Base-by-base conservation (phyloP, 2,329 filamentous ascomycete species). In the Cordyceps sp. region DNA sequence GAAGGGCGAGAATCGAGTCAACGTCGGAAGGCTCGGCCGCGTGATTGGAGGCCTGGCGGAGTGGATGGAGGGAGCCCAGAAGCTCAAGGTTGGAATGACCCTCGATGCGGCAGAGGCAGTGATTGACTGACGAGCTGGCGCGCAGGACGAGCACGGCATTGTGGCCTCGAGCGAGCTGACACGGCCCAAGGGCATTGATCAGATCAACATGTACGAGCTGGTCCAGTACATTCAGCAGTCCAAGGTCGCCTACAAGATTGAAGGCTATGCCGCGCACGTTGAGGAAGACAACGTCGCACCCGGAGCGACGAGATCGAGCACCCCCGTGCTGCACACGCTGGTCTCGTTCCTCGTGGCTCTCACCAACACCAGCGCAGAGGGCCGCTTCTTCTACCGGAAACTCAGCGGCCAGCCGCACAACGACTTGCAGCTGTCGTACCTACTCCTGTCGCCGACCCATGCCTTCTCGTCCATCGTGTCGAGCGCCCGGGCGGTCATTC, bases 161-260 rank as follows among this genome's bases (percentile, higher is more conserved):
- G 73, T 88, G 1, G 69, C 79, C 27, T 57, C 80, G 13, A 77
- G 75, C 15, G 68, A 75, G 6, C 62, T 98, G 1, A 74, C 94
- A 40, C 68, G 75, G 17, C 75, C 76, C 24, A 93, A 93, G 49
- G 84, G 84, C 0, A 79, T 90, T 17, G 90, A 98, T 47, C 88
- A 96, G 47, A 86, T 98, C 56, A 93, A 96, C 45, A 69, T 94
- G 20, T 88, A 82, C 55, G 88, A 90, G 48, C 64, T 98, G 12
- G 75, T 86, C 21, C 69, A 73, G 27, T 96, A 96, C 50, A 70
- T 98, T 4, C 80, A 88, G 45, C 78, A 90, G 39, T 94, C 86
- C 38, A 94, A 93, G 45, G 60, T 98, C 10, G 86, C 88, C 1
- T 80, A 86, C 40, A 98, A 98, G 52, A 81, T 96, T 10, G 88